Evolutionary conservation across 2,329 filamentous ascomycete genomes (phyloP), one percentile per base, ranked within the genome.

Genomic region (Penicillium palitans): DNA sequence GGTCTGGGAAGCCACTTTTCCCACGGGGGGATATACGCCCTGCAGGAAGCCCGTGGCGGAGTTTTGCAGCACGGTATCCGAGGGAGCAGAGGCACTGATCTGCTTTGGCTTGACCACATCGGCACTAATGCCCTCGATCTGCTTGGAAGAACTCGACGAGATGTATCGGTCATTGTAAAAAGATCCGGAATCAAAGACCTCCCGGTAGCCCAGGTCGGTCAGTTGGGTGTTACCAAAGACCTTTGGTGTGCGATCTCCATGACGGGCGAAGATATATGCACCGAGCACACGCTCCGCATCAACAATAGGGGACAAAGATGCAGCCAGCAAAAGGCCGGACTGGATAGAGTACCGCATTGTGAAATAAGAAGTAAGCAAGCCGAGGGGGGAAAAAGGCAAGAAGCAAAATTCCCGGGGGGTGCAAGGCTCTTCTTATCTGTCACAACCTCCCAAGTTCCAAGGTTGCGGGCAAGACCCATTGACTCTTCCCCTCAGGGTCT

Each of bases 161-260:
- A 97, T 82, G 75, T 96, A 97, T 59, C 88, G 87, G 65, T 81
- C 78, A 66, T 90, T 88, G 77, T 89, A 96, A 82, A 88, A 93
- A 57, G 79, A 74, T 61, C 91, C 93, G 0, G 89, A 87, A 47
- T 81, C 80, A 75, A 86, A 88, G 65, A 92, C 86, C 78, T 97
- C 82, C 48, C 83, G 78, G 71, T 93, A 91, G 33, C 93, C 93
- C 52, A 96, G 83, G 59, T 88, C 83, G 13, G 93, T 96, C 72
- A 97, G 78, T 64, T 83, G 83, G 29, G 90, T 86, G 13, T 89
- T 89, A 46, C 86, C 80, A 62, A 85, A 86, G 19, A 85, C 81
- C 79, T 96, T 96, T 62, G 90, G 79, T 0, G 91, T 93, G 56
- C 93, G 87, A 75, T 97, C 93, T 58, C 93, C 93, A 78, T 97